Evolutionary conservation across 1,139 yeast species (phyloP).

Genomic region (Scheffersomyces segobiensis): DNA sequence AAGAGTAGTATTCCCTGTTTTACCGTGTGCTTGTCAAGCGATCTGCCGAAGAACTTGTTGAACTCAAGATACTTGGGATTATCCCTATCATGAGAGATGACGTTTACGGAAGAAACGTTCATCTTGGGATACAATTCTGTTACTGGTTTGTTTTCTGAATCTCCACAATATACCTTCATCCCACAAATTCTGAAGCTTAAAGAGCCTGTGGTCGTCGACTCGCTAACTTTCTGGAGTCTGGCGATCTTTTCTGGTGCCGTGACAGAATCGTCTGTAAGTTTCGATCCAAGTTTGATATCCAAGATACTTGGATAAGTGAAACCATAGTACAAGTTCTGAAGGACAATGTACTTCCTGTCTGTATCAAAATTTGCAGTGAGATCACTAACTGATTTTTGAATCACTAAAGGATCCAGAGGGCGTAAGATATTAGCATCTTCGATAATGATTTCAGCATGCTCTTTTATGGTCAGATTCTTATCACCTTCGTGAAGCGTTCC

Average conservation of each 20-base stretch:
- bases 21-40: conserved; percentile 46
- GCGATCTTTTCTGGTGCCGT: conserved; percentile 59
- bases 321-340: conserved; percentile 68
- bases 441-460: background rate
- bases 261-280: conserved; percentile 60
- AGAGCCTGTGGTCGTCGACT: conserved; percentile 76
- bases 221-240: conserved; percentile 64
- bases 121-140: conserved; percentile 7
- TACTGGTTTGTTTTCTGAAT: conserved; percentile 1
- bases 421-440: conserved; percentile 4
- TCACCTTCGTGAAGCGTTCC: conserved; percentile 40
- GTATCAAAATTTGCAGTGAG: background rate
- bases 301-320: conserved; percentile 67
- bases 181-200: conserved; percentile 83
- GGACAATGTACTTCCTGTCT: conserved; percentile 52
- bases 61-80: conserved; percentile 46
- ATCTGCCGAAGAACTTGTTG: conserved; percentile 73
- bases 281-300: conserved; percentile 80
- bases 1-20: conserved; percentile 51
- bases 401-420: background rate
- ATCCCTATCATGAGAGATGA: conserved; percentile 12
- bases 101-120: conserved; percentile 1
- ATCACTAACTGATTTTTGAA: background rate
- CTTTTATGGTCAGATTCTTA: background rate
- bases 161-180: conserved; percentile 57